These are phyloP conservation scores for Crucihimalaya himalaica DNA, from an alignment of 345 rosid genomes.

Conservation along the genomic window DNA sequence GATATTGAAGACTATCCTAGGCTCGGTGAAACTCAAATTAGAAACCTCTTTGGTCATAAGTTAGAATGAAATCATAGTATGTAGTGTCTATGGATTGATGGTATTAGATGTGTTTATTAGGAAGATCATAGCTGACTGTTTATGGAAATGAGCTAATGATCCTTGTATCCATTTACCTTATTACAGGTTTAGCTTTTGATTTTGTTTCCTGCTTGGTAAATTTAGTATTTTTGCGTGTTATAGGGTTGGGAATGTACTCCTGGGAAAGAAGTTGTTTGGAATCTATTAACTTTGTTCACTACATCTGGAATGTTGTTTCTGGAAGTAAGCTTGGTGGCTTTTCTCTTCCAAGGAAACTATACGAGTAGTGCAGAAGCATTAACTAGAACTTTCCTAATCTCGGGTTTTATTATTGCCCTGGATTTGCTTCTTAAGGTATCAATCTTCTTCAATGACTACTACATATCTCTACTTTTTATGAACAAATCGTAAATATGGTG, in stretches of 20 bases:
- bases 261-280: constrained; percentile 82
- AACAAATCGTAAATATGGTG: neutral
- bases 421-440: constrained; percentile 87
- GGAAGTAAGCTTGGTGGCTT: constrained; percentile 96
- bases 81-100: neutral
- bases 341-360: constrained; percentile 85
- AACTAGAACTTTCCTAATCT: constrained; percentile 72
- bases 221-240: neutral
- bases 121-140: neutral
- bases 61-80: neutral
- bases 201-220: neutral
- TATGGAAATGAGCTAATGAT: neutral
- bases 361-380: constrained; percentile 76
- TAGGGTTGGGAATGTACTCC: constrained; percentile 89
- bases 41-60: neutral
- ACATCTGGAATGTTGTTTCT: constrained; percentile 90
- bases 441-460: neutral
- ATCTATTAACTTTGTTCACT: constrained; percentile 71
- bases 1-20: neutral
- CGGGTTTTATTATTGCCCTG: constrained; percentile 70
- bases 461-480: neutral
- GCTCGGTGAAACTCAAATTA: neutral
- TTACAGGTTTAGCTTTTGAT: neutral
- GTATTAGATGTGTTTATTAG: neutral
- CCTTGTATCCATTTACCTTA: neutral